These are phyloP conservation scores for Phytophthora pistaciae DNA, from an alignment of 352 stramenopile genomes.

Conservation along the genomic window DNA sequence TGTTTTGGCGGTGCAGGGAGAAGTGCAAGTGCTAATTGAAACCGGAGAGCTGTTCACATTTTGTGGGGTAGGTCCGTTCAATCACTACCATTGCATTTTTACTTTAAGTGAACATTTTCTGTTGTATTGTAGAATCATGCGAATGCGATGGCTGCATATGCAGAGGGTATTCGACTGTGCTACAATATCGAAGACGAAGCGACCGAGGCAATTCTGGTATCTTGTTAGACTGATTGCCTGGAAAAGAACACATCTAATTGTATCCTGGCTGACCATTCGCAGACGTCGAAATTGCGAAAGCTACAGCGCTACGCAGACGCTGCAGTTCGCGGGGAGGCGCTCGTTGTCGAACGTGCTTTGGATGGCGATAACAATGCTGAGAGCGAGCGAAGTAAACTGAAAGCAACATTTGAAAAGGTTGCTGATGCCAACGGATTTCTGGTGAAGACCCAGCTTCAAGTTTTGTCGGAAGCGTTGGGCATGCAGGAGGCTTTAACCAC, in stretches of 20 bases:
- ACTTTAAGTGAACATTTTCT: neutral
- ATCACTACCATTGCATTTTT: neutral
- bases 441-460: conserved; percentile 41
- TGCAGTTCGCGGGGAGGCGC: conserved; percentile 30
- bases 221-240: neutral
- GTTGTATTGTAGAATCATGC: conserved; percentile 28
- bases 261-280: neutral
- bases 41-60: conserved; percentile 47
- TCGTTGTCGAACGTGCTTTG: conserved; percentile 15
- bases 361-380: conserved; percentile 35
- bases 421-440: conserved; percentile 22
- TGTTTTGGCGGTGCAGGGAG: conserved; percentile 41
- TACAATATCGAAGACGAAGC: conserved; percentile 55
- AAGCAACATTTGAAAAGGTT: conserved; percentile 45
- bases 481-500: conserved; percentile 35
- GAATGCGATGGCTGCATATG: conserved; percentile 42
- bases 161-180: conserved; percentile 57
- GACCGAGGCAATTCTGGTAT: conserved; percentile 53
- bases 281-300: conserved; percentile 53
- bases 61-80: conserved; percentile 31
- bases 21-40: conserved; percentile 60
- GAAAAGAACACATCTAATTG: neutral
- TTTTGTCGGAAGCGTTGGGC: conserved; percentile 42
- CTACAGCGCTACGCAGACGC: conserved; percentile 49
- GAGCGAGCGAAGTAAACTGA: conserved; percentile 30